Conservation (phyloP, 306 rosid species). For the Dryas drummondii region DNA sequence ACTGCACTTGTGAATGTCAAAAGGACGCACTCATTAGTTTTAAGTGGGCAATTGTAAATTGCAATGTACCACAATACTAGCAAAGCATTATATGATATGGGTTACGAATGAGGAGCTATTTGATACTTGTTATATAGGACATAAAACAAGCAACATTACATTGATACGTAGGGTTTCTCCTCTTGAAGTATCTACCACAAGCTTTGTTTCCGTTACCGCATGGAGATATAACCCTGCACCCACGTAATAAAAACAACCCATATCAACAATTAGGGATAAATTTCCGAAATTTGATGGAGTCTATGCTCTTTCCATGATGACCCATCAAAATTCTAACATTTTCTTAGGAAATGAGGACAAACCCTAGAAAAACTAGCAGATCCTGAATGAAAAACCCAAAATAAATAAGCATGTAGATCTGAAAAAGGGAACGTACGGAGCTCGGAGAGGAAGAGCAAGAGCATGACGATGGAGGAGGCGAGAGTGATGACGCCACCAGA, state of each 20-base stretch:
- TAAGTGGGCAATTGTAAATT: not conserved
- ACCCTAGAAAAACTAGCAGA: constrained; percentile 11
- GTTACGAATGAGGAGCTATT: too few species aligned
- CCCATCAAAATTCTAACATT: not conserved
- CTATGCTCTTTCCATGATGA: not conserved
- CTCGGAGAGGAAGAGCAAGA: constrained; percentile 92
- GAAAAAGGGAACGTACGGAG: constrained; percentile 51
- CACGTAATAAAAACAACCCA: constrained; percentile 2
- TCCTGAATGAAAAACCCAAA: not conserved
- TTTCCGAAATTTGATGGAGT: not conserved
- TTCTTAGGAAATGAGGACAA: not conserved
- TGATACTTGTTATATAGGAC: too few species aligned
- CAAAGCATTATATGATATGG: not conserved
- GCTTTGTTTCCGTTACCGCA: constrained; percentile 81
- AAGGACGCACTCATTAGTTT: constrained; percentile 20
- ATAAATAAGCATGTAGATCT: not conserved
- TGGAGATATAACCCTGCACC: constrained; percentile 79
- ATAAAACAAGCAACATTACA: constrained; percentile 44
- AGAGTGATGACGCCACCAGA: constrained; percentile 94
- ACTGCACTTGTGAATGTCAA: constrained; percentile 62
- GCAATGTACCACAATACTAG: not conserved
- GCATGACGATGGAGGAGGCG: constrained; percentile 81
- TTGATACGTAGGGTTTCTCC: constrained; percentile 95
- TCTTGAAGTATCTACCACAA: constrained; percentile 94
- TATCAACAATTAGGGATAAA: not conserved